phyloP scores from a whole-genome alignment of 331 rosid genomes.

The Erythrophleum ivorense region DNA sequence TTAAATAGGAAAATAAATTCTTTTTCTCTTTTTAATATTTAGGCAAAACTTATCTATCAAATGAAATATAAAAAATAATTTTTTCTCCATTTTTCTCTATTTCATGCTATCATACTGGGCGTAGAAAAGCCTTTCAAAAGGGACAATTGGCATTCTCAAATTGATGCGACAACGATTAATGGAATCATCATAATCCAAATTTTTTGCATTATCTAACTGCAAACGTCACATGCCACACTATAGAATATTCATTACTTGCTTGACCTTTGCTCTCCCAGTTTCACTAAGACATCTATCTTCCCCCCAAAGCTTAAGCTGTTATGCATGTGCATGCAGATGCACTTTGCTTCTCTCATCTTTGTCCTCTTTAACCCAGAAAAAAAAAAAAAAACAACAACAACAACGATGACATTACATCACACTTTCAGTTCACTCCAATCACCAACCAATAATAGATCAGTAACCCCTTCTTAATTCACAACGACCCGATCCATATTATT shows the following conservation, averaged over 20 bases:
- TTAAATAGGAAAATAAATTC: too few species aligned
- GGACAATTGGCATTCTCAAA: background rate
- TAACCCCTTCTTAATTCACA: background rate
- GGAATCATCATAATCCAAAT: constrained; percentile 29
- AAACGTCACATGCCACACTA: constrained; percentile 42
- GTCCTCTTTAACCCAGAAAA: background rate
- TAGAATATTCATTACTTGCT: constrained; percentile 20
- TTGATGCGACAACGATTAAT: constrained; percentile 5
- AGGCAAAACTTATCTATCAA: too few species aligned
- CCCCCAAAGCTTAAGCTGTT: constrained; percentile 12
- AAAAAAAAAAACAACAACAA: too few species aligned
- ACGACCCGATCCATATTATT: background rate
- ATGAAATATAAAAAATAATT: too few species aligned
- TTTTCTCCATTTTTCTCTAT: too few species aligned
- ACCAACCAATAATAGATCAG: background rate
- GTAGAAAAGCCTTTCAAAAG: background rate
- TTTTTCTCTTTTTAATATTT: too few species aligned
- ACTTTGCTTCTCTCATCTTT: constrained; percentile 16
- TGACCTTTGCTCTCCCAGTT: constrained; percentile 11
- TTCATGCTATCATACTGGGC: too few species aligned
- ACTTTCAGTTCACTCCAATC: background rate
- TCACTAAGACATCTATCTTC: constrained; percentile 28
- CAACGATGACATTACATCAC: background rate
- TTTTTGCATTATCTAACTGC: constrained; percentile 9
- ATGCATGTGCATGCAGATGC: constrained; percentile 45